Percentiles rank a stretch among this genome's conserved stretches.
These are phyloP conservation scores for Xylogone sp. DNA, from an alignment of 2,329 filamentous ascomycete genomes.

Conservation along the genomic window DNA sequence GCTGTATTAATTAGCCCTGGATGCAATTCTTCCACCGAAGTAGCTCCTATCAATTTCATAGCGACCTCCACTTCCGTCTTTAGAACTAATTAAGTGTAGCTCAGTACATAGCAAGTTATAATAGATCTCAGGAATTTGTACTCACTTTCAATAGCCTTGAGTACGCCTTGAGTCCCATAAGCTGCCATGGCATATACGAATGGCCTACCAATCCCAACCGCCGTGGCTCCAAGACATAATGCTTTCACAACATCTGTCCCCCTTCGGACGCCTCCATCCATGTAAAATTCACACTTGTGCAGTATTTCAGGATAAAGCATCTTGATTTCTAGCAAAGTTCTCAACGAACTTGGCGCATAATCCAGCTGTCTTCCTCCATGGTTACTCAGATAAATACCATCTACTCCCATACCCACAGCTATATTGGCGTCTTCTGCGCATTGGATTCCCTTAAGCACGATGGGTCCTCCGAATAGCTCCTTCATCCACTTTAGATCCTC, in stretches of 20 bases:
- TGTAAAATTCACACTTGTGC: slow-evolving; percentile 51
- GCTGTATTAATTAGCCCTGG: too few relatives aligned
- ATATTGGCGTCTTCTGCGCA: slow-evolving; percentile 51
- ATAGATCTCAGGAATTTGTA: background rate
- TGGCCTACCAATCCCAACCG: slow-evolving; percentile 56
- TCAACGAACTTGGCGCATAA: background rate
- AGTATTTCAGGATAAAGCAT: slow-evolving; percentile 55
- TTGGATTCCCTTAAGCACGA: slow-evolving; percentile 63
- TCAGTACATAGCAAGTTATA: slow-evolving; percentile 10
- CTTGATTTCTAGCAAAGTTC: slow-evolving; percentile 48
- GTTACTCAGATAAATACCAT: slow-evolving; percentile 54
- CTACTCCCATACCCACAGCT: slow-evolving; percentile 44
- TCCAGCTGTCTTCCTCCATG: slow-evolving; percentile 51
- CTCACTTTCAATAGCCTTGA: slow-evolving; percentile 47
- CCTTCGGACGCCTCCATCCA: slow-evolving; percentile 58
- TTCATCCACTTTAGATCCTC: slow-evolving; percentile 50
- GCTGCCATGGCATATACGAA: slow-evolving; percentile 53
- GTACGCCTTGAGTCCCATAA: slow-evolving; percentile 50
- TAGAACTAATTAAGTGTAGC: slow-evolving; percentile 10
- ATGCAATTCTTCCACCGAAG: too few relatives aligned
- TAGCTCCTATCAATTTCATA: too few relatives aligned
- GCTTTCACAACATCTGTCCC: slow-evolving; percentile 64
- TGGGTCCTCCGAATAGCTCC: slow-evolving; percentile 33
- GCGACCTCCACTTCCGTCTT: too few relatives aligned
- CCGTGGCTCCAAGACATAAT: slow-evolving; percentile 57